Percentiles rank a stretch among this genome's conserved stretches.
Evolutionary conservation across 495 filamentous ascomycete genomes (phyloP).

Genomic region (Xylaria longipes): DNA sequence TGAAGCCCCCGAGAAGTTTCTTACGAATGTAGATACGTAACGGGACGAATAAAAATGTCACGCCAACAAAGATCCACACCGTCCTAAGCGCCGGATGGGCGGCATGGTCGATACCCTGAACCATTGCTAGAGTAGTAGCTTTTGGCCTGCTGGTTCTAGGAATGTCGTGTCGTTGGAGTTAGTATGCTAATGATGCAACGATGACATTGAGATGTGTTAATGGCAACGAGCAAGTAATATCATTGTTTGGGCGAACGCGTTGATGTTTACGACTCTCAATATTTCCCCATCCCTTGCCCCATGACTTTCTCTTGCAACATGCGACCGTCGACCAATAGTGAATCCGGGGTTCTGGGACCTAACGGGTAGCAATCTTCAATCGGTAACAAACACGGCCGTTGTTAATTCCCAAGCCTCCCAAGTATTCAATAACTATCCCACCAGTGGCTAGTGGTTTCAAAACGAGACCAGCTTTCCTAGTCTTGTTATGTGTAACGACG

Average conservation of each 20-base stretch:
- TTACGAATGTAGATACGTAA: constrained; percentile 7
- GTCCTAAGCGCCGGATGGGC: neutral
- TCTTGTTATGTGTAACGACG: neutral
- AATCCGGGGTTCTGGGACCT: neutral
- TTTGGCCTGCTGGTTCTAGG: neutral
- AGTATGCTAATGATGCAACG: neutral
- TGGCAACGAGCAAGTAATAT: neutral
- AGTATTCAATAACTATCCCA: neutral
- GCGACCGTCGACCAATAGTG: neutral
- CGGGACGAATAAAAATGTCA: constrained; percentile 10
- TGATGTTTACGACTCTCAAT: neutral
- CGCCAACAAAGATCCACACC: constrained; percentile 2
- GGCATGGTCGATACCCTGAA: neutral
- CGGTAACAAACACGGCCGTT: neutral
- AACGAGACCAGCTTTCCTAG: neutral
- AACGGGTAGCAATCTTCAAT: neutral
- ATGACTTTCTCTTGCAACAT: neutral
- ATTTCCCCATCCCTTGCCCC: neutral
- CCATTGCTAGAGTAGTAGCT: neutral
- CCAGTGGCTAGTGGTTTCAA: neutral
- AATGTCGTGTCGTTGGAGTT: neutral
- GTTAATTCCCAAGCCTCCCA: neutral
- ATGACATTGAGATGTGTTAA: neutral
- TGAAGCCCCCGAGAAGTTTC: neutral
- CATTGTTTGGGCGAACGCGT: neutral